Evolutionary conservation across 2,329 filamentous ascomycete species (phyloP), one percentile per base, ranked within the genome.

Genomic region (Hymenoscyphus fraxineus): DNA sequence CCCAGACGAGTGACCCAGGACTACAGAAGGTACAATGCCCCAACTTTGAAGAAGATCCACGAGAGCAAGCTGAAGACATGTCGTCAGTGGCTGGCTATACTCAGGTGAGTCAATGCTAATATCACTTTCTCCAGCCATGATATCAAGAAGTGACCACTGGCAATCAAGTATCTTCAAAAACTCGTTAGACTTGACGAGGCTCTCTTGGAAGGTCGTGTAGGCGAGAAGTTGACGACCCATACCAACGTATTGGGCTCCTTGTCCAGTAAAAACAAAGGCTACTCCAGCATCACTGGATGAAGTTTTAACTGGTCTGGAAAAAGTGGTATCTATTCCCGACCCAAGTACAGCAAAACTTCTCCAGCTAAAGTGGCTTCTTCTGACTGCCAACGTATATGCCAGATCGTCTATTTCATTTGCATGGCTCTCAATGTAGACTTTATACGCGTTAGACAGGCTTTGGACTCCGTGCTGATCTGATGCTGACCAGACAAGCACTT

Each of bases 1-100:
- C 2, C 73, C 73, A 13, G 61, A 65, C 0, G 71, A 74, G 58
- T 75, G 73, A 15, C 73, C 69, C 2, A 70, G 61, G 3, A 74
- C 71, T 9, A 62, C 67, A 2, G 58, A 40, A 13, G 70, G 67
- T 5, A 47, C 31, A n/a, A 73, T 22, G 12, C 60, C 59, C 51
- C 62, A 68, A 5, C 56, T 51, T 9, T 16, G 10, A 0, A 74
- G 66, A 3, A 72, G 35, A 16, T 71, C 61, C 4, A 74, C 66
- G 3, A 73, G 47, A 16, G 65, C 68, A 16, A 74, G 59, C 47
- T 74, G 72, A 3, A 73, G 40, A 22, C 66, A 67, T 0, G 67
- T 70, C 39, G 58, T 69, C 2, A 68, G n/a, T 1, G 64, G 61
- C 27, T 67, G 64, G 31, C 60, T 65, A 12, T 65, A 58, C 22